Evolutionary conservation across 306 rosid genomes (phyloP).

Genomic region (Prunus fruticosa): DNA sequence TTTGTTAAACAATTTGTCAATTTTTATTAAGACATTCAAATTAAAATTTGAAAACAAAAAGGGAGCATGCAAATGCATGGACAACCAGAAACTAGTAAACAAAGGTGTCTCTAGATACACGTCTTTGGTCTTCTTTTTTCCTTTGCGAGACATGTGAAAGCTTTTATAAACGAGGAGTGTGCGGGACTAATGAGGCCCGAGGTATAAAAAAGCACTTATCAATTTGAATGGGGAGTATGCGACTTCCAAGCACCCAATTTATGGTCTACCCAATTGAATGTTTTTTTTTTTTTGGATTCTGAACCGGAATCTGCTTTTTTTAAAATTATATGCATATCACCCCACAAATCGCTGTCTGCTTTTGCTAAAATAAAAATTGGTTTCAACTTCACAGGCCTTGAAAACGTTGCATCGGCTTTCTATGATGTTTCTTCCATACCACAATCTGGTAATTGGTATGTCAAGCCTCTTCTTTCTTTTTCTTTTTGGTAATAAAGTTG

Average conservation of each 20-base stretch:
- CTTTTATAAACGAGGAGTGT: background rate
- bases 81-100: no score
- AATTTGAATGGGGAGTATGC: background rate
- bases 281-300: conserved; percentile 1
- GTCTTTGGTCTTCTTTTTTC: no score
- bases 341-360: background rate
- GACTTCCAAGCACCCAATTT: background rate
- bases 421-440: background rate
- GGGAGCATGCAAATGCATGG: no score
- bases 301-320: background rate
- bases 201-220: background rate
- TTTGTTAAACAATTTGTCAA: no score
- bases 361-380: background rate
- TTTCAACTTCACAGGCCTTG: background rate
- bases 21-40: no score
- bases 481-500: background rate
- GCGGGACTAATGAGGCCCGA: background rate
- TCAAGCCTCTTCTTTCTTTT: no score
- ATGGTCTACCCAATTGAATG: background rate
- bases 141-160: no score
- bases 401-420: background rate
- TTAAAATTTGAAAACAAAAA: no score
- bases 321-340: background rate
- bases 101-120: no score
- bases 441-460: background rate